phyloP scores from a whole-genome alignment of 768 basidiomycete genomes.

The Scleroderma bovista region DNA sequence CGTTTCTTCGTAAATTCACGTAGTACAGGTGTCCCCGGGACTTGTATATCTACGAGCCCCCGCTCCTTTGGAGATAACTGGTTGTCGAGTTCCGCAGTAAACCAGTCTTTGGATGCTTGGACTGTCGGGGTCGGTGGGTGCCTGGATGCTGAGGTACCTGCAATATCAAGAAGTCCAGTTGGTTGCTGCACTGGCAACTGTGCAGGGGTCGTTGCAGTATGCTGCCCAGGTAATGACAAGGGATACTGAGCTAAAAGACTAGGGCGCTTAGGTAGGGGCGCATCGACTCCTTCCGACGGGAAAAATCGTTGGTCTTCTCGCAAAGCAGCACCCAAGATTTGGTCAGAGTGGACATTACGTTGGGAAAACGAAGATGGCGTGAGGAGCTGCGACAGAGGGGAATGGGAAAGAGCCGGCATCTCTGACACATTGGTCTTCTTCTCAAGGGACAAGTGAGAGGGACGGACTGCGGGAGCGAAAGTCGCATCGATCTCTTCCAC shows the following conservation, averaged over 20 bases:
- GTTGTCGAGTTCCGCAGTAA: conserved; percentile 64
- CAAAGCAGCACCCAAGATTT: conserved; percentile 50
- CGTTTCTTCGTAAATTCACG: conserved; percentile 72
- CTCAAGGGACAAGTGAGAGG: conserved; percentile 7
- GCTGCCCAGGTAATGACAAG: conserved; percentile 46
- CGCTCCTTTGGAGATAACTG: conserved; percentile 14
- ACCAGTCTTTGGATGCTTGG: conserved; percentile 55
- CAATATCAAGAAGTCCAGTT: conserved; percentile 15
- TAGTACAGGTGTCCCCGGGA: conserved; percentile 42
- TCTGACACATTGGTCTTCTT: conserved; percentile 19
- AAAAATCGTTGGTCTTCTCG: conserved; percentile 29
- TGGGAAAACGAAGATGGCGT: conserved; percentile 11
- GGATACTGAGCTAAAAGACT: conserved; percentile 25
- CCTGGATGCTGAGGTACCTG: conserved; percentile 5
- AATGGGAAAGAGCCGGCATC: conserved; percentile 17
- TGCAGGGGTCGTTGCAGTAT: conserved; percentile 42
- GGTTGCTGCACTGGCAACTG: conserved; percentile 26
- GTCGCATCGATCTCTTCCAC: conserved; percentile 75
- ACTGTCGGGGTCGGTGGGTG: conserved; percentile 13
- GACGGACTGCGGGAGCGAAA: conserved; percentile 30
- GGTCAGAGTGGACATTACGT: conserved; percentile 49
- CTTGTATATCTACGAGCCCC: conserved; percentile 9
- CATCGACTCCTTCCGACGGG: conserved; percentile 13
- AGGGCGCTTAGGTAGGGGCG: conserved; percentile 12
- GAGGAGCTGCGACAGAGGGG: conserved; percentile 14